Evolutionary conservation across 768 basidiomycete species (phyloP).

Genomic region (Rhodotorula toruloides): DNA sequence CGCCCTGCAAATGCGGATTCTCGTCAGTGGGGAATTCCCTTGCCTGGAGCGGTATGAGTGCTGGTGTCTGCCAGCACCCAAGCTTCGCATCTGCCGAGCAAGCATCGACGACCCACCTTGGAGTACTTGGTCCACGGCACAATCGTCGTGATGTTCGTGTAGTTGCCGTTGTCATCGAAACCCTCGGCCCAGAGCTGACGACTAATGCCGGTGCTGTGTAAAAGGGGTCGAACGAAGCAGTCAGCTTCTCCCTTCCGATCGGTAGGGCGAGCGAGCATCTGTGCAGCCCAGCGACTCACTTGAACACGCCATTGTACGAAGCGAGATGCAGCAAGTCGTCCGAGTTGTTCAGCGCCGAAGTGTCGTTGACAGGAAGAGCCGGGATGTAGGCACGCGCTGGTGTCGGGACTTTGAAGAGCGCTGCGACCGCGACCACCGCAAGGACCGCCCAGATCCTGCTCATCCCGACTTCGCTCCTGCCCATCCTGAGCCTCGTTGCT

Average conservation of each 20-base stretch:
- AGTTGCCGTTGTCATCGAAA: conserved; percentile 48
- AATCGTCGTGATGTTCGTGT: conserved; percentile 59
- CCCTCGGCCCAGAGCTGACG: conserved; percentile 22
- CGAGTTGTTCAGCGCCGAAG: conserved; percentile 51
- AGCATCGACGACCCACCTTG: conserved; percentile 25
- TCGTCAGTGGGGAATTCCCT: no score
- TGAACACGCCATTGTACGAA: conserved; percentile 20
- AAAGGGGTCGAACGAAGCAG: not conserved
- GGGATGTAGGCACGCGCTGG: conserved; percentile 3
- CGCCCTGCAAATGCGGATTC: conserved; percentile 52
- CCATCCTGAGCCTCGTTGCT: no score
- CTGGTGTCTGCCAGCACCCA: no score
- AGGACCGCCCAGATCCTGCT: not conserved
- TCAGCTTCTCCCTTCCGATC: not conserved
- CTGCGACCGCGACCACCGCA: not conserved
- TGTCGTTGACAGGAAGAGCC: conserved; percentile 61
- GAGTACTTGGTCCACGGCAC: conserved; percentile 42
- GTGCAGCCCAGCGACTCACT: conserved; percentile 1
- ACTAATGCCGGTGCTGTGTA: conserved; percentile 11
- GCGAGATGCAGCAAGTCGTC: conserved; percentile 35
- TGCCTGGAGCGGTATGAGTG: no score
- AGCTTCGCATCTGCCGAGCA: no score
- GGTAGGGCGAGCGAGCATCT: no score
- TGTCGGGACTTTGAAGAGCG: not conserved
- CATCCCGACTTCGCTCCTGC: no score